Base-by-base conservation (phyloP, 2,329 filamentous ascomycete species). In the Microdochium nivale region DNA sequence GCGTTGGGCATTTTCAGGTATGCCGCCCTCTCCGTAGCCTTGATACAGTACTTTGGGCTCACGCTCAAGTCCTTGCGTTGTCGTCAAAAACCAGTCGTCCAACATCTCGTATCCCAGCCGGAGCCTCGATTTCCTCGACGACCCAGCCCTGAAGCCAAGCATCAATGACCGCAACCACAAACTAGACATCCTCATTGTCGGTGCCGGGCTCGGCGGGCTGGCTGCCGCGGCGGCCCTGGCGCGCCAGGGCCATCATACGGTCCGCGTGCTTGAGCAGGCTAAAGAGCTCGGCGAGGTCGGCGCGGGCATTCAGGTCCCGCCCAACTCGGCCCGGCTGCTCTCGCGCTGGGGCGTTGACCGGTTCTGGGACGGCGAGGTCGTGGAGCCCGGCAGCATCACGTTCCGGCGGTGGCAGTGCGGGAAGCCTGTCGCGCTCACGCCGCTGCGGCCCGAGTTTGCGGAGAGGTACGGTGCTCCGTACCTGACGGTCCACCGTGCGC, bases 121-220 rank as follows among this genome's bases (percentile, higher is more conserved):
- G 65, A 11, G 69, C 62, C 37, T 68, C 62, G 1, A 66, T 66
- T 0, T 66, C 65, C 67, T 65, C 67, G 27, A 68, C 60, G 3
- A 64, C 65, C 51, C 67, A 48, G 1, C 63, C 63, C 46, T 67
- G n/a, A 37, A 37, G 33, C 33, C 33, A 37, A 19, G 1, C 60
- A 62, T 1, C 63, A 65, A 8, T 62, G 62, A 1, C 59, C 60
- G 53, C 65, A 65, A 1, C 64, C 64, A 48, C 33, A 16, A 3
- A 37, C 14, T 37, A 19, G 33, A 53, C 11, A 56, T 69, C 32
- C 49, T 67, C 25, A 54, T 73, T 43, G 63, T 72, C 11, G 71
- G 71, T 4, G 70, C 69, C n/a, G 69, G 69, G 1, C 60, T 74
- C 1, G 70, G 70, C 4, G 70, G 71, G 16, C 60, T 74, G 1